Evolutionary conservation across 441 rosid genomes (phyloP).

Genomic region (Adansonia grandidieri): DNA sequence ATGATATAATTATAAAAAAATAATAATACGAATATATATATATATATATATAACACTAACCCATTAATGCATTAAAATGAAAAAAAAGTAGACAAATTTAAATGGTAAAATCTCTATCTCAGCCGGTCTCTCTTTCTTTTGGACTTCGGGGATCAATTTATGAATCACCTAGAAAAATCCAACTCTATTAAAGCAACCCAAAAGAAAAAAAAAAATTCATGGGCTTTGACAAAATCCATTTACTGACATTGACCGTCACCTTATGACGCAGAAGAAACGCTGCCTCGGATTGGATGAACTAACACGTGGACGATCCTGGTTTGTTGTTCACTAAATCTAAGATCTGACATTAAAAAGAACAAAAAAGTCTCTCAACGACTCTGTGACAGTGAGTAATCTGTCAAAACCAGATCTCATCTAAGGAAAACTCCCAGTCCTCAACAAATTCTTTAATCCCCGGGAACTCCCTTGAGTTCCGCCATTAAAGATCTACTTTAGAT

Average conservation of each 20-base stretch:
- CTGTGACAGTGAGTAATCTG: neutral
- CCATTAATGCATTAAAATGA: too few relatives aligned
- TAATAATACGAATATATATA: too few relatives aligned
- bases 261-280: neutral
- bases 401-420: neutral
- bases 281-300: neutral
- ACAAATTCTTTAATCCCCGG: conserved; percentile 24
- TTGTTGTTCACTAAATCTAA: neutral
- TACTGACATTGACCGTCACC: neutral
- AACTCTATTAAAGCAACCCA: neutral
- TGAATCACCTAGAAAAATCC: neutral
- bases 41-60: too few relatives aligned
- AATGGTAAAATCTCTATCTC: too few relatives aligned
- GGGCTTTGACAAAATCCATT: too few relatives aligned
- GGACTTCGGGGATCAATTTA: neutral
- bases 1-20: too few relatives aligned
- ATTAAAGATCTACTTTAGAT: conserved; percentile 33
- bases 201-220: neutral
- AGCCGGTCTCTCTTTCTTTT: neutral
- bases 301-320: conserved; percentile 10
- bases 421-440: neutral
- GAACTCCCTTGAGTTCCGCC: conserved; percentile 29
- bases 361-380: neutral
- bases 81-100: too few relatives aligned
- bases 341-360: neutral